Evolutionary conservation across 2,329 filamentous ascomycete genomes (phyloP), one percentile per base, ranked within the genome.

Genomic region (Basipetospora sp.): DNA sequence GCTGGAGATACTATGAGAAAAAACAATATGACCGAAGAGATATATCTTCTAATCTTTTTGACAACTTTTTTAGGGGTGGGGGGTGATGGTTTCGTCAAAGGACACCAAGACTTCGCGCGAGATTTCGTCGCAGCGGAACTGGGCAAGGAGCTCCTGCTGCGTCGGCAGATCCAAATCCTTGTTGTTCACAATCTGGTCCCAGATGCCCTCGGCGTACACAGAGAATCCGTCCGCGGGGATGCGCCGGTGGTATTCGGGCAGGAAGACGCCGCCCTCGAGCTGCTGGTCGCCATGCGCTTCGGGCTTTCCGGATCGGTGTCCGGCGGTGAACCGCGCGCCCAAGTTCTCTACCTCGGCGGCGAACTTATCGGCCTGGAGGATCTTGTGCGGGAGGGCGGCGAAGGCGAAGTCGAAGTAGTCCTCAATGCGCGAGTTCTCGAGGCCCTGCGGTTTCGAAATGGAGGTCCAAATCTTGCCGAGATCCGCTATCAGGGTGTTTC

Each of bases 361-460:
- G 52, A 98, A 98, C 56, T 87, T 83, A 17, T 96, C 87, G 3
- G 83, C 86, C 53, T 96, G 88, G 38, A 96, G 71, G 43, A 94
- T 86, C 65, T 98, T 98, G 67, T 98, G 90, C 4, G 90, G 90
- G 16, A 98, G 70, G 1, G 88, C 86, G 34, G 87, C 84, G 53
- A 98, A 98, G 39, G 86, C 87, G 58, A 98, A 96, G 61, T 98
- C 90, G 52, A 98, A 98, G 63, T 96, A 98, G 54, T 98, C 88
- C 49, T 90, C 83, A 46, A 98, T 96, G 41, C 71, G 76, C 15
- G 88, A 88, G 47, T 77, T 76, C 54, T 98, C 90, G 40, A 96
- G 69, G 1, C 88, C 88, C 22, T 77, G 62, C 4, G 90, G 90
- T 56, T 98, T 98, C 29, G 87, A 87, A 43, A 98, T 79, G 34